Conservation (phyloP, 1,284 basidiomycete species). For the Leccinum huronense region DNA sequence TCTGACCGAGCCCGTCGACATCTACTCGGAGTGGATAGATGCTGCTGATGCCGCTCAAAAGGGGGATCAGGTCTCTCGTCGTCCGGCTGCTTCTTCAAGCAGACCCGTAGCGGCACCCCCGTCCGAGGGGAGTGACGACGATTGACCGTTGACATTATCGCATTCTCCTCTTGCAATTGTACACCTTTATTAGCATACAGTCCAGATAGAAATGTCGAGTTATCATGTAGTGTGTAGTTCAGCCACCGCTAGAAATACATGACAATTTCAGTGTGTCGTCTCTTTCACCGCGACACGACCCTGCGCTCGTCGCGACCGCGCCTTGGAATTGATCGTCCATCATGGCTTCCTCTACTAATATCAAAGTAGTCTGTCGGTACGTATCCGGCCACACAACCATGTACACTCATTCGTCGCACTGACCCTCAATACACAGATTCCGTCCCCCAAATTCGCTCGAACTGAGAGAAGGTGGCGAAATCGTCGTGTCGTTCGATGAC, state of each 20-base stretch:
- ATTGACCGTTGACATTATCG: constrained; percentile 26
- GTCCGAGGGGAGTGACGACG: constrained; percentile 45
- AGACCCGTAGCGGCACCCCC: constrained; percentile 42
- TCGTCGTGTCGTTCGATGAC: constrained; percentile 89
- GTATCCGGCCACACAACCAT: constrained; percentile 30
- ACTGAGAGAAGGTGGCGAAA: constrained; percentile 85
- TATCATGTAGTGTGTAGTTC: constrained; percentile 18
- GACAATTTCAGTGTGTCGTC: constrained; percentile 20
- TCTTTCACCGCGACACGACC: constrained; percentile 26
- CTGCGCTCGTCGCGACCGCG: constrained; percentile 14
- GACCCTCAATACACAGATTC: constrained; percentile 58
- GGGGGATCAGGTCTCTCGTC: constrained; percentile 48
- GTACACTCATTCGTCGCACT: constrained; percentile 6
- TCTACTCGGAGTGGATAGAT: constrained; percentile 92
- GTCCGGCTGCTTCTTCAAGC: constrained; percentile 59
- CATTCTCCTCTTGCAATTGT: constrained; percentile 20
- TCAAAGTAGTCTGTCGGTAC: constrained; percentile 94
- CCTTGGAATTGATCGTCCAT: constrained; percentile 28
- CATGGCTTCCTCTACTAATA: constrained; percentile 79
- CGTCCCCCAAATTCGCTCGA: constrained; percentile 95
- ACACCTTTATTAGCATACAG: constrained; percentile 19
- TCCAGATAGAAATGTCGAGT: constrained; percentile 8
- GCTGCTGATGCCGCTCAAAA: constrained; percentile 82
- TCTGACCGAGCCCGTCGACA: constrained; percentile 84
- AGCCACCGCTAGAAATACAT: constrained; percentile 32